Base-by-base conservation (phyloP, 2,329 filamentous ascomycete species). In the Apiospora koreana region DNA sequence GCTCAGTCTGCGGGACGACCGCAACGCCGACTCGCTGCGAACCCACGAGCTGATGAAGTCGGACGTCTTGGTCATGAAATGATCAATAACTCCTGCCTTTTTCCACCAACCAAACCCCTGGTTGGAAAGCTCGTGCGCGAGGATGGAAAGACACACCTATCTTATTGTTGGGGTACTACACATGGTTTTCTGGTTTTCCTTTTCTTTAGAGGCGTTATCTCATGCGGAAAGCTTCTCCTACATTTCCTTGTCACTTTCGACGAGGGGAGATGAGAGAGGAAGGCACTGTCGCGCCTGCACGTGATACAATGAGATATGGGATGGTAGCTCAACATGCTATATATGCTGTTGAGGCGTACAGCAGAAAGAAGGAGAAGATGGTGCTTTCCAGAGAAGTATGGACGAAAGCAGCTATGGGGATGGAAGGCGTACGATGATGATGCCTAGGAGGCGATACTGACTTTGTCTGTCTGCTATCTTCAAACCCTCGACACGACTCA, bases 61-160 rank as follows among this genome's bases (percentile, higher is more conserved):
- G 0, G 74, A 78, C 38, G 76, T 79, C 41, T 50, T 80, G 31
- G 71, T 78, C 31, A 79, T 79, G 77, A 79, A 78, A 70, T 80
- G 75, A 54, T 18, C 54, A 23, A 28, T 10, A 62, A 1, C 12
- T 31, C 64, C 4, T 31, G 6, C 14, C 38, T n/a, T 12, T 28
- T 28, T 28, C 28, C 25, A 12, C 23, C 48, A 23, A 14, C 31
- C 54, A 6, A n/a, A 14, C 38, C 28, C 28, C 31, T 16, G 18
- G 18, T 38, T 38, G 54, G 54, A 21, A 38, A 35, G 7, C 14
- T 12, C 12, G 18, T 28, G 54, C 31, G 54, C 9, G 18, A n/a
- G 12, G 54, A n/a, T 14, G 54, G 6, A 0, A 38, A n/a, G 18
- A 9, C 54, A 62, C 28, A 28, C 31, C 2, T 12, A 12, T n/a